These are phyloP conservation scores for Pythium apleroticum DNA, from an alignment of 352 stramenopile genomes.

Conservation along the genomic window DNA sequence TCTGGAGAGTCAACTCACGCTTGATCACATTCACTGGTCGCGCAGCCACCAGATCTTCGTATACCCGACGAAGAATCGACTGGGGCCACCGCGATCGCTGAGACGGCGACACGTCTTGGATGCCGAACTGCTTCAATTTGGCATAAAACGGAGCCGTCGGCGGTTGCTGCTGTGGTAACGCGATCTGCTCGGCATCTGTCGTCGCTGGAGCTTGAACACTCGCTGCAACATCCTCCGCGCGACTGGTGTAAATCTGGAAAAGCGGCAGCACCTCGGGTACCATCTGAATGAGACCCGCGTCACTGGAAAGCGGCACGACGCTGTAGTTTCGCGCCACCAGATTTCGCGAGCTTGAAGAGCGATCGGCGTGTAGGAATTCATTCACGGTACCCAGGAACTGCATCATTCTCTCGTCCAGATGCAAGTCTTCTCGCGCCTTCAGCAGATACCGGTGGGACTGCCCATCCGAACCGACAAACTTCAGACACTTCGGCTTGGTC, in stretches of 20 bases:
- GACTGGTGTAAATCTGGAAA: constrained; percentile 77
- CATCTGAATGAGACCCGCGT: constrained; percentile 87
- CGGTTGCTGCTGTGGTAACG: constrained; percentile 30
- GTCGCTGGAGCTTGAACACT: constrained; percentile 1
- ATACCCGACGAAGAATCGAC: constrained; percentile 61
- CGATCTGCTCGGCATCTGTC: constrained; percentile 9
- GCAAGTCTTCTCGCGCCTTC: constrained; percentile 87
- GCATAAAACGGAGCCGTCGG: constrained; percentile 82
- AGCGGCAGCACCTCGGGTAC: constrained; percentile 77
- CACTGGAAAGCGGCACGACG: constrained; percentile 74
- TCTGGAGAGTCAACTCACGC: constrained; percentile 58
- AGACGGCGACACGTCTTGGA: constrained; percentile 66
- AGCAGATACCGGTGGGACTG: constrained; percentile 76
- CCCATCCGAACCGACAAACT: constrained; percentile 77
- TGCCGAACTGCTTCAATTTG: constrained; percentile 77
- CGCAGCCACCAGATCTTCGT: constrained; percentile 63
- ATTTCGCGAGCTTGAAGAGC: constrained; percentile 37
- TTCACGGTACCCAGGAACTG: constrained; percentile 83
- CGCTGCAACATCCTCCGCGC: constrained; percentile 30
- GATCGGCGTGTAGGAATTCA: constrained; percentile 58
- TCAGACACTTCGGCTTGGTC: constrained; percentile 85
- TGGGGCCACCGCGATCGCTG: constrained; percentile 65
- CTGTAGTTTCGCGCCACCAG: constrained; percentile 66
- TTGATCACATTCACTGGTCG: constrained; percentile 64
- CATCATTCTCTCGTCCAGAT: constrained; percentile 90